phyloP scores from a whole-genome alignment of 768 basidiomycete genomes.

The Mycena amicta region DNA sequence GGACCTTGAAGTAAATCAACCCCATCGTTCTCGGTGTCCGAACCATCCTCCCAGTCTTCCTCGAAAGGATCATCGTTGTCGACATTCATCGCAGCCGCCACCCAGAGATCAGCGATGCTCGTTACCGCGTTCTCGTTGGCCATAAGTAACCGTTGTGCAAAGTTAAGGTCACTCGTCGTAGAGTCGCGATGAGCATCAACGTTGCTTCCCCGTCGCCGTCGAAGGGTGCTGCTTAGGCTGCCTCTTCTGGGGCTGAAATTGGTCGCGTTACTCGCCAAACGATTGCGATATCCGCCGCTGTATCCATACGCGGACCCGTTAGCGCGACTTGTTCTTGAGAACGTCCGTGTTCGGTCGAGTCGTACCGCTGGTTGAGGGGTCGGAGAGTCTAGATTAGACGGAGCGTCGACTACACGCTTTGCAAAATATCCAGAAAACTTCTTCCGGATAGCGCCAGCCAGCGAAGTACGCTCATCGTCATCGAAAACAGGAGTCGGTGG shows the following conservation, averaged over 20 bases:
- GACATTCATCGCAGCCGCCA: conserved; percentile 93
- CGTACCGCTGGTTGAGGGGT: conserved; percentile 44
- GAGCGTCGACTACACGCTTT: conserved; percentile 48
- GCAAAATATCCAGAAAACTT: conserved; percentile 65
- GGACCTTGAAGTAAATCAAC: conserved; percentile 27
- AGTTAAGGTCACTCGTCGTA: conserved; percentile 65
- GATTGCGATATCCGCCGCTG: conserved; percentile 54
- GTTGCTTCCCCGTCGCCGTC: conserved; percentile 54
- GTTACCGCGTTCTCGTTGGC: conserved; percentile 96
- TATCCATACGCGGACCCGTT: conserved; percentile 87
- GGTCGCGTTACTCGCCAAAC: conserved; percentile 52
- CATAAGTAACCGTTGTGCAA: conserved; percentile 85
- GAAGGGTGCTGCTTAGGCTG: conserved; percentile 56
- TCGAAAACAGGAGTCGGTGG: conserved; percentile 51
- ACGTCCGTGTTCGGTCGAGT: conserved; percentile 48
- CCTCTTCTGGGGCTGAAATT: conserved; percentile 48
- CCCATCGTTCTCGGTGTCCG: conserved; percentile 37
- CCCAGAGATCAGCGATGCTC: conserved; percentile 96
- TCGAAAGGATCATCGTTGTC: conserved; percentile 87
- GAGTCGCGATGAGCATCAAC: conserved; percentile 46
- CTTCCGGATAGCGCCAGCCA: conserved; percentile 45
- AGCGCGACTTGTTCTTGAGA: conserved; percentile 59
- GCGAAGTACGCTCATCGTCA: conserved; percentile 40
- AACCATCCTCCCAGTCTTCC: conserved; percentile 47
- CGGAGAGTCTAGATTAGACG: conserved; percentile 33